Evolutionary conservation across 2,329 filamentous ascomycete genomes (phyloP).

Genomic region (Cytospora mali): DNA sequence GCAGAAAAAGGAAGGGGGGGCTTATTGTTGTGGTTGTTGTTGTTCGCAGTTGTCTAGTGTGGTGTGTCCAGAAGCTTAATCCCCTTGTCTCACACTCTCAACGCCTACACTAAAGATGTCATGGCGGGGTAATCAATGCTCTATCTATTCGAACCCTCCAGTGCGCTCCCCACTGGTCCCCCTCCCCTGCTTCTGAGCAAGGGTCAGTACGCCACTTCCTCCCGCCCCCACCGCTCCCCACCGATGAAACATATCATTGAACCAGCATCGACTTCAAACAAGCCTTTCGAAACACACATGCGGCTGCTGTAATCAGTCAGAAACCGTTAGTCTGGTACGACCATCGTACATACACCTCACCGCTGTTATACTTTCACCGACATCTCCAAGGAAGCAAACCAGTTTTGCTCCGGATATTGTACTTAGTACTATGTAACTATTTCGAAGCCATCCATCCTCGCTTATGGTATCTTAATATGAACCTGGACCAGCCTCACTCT

Average conservation of each 20-base stretch:
- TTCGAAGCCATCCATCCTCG: not conserved
- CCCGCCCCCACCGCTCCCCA: not conserved
- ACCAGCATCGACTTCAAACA: not conserved
- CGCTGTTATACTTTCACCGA: slow-evolving; percentile 9
- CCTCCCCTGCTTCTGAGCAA: not conserved
- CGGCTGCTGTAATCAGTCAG: not conserved
- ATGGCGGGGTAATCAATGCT: slow-evolving; percentile 25
- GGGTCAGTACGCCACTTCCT: not conserved
- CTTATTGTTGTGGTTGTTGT: too few relatives aligned
- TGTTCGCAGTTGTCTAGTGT: slow-evolving; percentile 9
- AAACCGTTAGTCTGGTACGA: slow-evolving; percentile 8
- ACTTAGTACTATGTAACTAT: not conserved
- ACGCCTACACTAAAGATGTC: slow-evolving; percentile 28
- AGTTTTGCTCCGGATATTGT: not conserved
- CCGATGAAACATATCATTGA: slow-evolving; percentile 15
- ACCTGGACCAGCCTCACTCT: not conserved
- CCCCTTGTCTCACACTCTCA: slow-evolving; percentile 21
- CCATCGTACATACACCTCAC: slow-evolving; percentile 10
- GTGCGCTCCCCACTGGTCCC: too few relatives aligned
- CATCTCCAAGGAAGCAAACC: not conserved
- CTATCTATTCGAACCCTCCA: slow-evolving; percentile 13
- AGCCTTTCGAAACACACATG: slow-evolving; percentile 4
- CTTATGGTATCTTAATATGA: slow-evolving; percentile 8
- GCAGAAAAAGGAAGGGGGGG: too few relatives aligned
- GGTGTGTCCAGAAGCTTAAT: slow-evolving; percentile 25